phyloP scores from a whole-genome alignment of 2,329 filamentous ascomycete genomes.

The Cytospora leucostoma region DNA sequence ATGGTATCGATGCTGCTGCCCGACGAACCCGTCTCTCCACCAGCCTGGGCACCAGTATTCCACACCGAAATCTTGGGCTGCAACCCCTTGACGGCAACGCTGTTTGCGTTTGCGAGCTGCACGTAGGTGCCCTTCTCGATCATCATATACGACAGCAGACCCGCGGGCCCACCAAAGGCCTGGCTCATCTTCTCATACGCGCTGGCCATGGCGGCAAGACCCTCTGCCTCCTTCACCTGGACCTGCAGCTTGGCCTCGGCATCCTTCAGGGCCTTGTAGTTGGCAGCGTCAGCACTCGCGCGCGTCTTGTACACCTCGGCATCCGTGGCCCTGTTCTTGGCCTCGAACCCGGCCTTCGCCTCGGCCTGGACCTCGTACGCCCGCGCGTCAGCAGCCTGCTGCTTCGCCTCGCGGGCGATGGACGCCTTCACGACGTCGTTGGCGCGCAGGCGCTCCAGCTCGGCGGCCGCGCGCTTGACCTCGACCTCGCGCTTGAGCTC shows the following conservation, averaged over 20 bases:
- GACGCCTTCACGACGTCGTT: slow-evolving; percentile 76
- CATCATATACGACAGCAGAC: slow-evolving; percentile 84
- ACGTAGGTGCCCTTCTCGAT: slow-evolving; percentile 80
- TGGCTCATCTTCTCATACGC: slow-evolving; percentile 73
- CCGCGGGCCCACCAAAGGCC: slow-evolving; percentile 76
- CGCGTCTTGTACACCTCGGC: slow-evolving; percentile 49
- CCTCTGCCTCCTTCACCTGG: slow-evolving; percentile 75
- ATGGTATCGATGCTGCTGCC: slow-evolving; percentile 61
- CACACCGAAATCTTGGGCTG: slow-evolving; percentile 90
- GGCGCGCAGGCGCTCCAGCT: slow-evolving; percentile 78
- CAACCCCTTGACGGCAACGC: slow-evolving; percentile 70
- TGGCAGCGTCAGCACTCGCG: slow-evolving; percentile 46
- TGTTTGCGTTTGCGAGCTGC: slow-evolving; percentile 76
- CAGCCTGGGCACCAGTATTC: slow-evolving; percentile 69
- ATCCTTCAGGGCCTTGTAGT: slow-evolving; percentile 44
- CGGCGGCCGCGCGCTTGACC: slow-evolving; percentile 73
- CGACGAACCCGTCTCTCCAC: slow-evolving; percentile 38
- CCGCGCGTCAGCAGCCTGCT: slow-evolving; percentile 66
- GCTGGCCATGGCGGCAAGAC: slow-evolving; percentile 73
- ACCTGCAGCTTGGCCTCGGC: slow-evolving; percentile 55
- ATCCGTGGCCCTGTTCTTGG: slow-evolving; percentile 51
- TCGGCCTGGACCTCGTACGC: slow-evolving; percentile 68
- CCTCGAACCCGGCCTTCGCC: slow-evolving; percentile 51
- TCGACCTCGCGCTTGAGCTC: slow-evolving; percentile 80
- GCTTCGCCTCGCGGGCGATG: slow-evolving; percentile 66